These are phyloP conservation scores for Globisporangium ultimum DNA, from an alignment of 352 stramenopile genomes.

Conservation along the genomic window DNA sequence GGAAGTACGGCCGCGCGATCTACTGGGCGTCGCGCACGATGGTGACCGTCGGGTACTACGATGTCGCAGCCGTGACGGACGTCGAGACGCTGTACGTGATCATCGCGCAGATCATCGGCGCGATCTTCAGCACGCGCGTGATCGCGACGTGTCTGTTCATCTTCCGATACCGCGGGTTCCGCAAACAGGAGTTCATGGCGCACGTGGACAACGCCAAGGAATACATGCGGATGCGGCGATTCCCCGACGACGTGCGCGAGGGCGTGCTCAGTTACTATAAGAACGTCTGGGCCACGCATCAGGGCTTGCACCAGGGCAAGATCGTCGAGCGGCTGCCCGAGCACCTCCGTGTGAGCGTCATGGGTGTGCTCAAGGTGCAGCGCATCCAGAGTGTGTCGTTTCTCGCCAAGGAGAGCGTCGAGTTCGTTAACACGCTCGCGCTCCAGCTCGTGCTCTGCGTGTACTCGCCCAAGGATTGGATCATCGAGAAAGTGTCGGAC, in stretches of 20 bases:
- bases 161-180: slow-evolving; percentile 52
- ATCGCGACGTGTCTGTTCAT: slow-evolving; percentile 73
- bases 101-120: slow-evolving; percentile 54
- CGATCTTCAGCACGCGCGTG: slow-evolving; percentile 63
- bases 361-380: slow-evolving; percentile 53
- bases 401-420: slow-evolving; percentile 57
- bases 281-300: slow-evolving; percentile 51
- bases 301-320: slow-evolving; percentile 40
- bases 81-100: slow-evolving; percentile 55
- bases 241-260: slow-evolving; percentile 56
- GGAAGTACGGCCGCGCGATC: slow-evolving; percentile 50
- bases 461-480: slow-evolving; percentile 71
- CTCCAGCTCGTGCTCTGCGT: slow-evolving; percentile 42
- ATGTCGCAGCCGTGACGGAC: slow-evolving; percentile 49
- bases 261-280: slow-evolving; percentile 59
- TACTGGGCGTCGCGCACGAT: slow-evolving; percentile 64
- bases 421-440: slow-evolving; percentile 68
- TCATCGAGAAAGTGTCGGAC: slow-evolving; percentile 60
- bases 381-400: slow-evolving; percentile 59
- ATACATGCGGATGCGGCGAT: slow-evolving; percentile 67
- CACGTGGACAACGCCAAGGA: slow-evolving; percentile 69
- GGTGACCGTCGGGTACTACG: slow-evolving; percentile 59
- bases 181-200: slow-evolving; percentile 62
- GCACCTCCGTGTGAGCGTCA: slow-evolving; percentile 51
- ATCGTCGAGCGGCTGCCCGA: slow-evolving; percentile 49